phyloP scores from a whole-genome alignment of 345 rosid genomes.

The Moricandia arvensis region DNA sequence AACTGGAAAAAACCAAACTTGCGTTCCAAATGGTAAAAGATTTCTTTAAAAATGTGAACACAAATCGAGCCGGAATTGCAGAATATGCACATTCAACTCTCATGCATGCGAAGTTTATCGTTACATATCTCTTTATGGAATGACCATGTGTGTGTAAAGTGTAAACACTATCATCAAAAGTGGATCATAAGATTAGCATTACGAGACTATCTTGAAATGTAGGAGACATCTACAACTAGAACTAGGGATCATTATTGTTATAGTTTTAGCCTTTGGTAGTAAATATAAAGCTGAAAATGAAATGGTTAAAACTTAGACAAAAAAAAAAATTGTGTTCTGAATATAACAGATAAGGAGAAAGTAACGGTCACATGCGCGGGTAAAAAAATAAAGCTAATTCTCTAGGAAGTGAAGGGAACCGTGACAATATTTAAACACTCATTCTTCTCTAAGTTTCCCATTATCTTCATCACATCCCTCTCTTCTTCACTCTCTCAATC shows the following conservation, averaged over 20 bases:
- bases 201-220: not conserved
- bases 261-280: not conserved
- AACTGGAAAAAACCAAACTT: not conserved
- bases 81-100: not conserved
- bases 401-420: conserved; percentile 38
- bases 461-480: conserved; percentile 42
- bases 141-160: not conserved
- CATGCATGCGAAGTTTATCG: not conserved
- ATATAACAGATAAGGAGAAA: conserved; percentile 33
- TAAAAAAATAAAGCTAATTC: conserved; percentile 30
- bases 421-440: conserved; percentile 60
- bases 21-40: not conserved
- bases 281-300: not conserved
- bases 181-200: not conserved
- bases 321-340: not conserved
- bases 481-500: conserved; percentile 27
- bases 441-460: conserved; percentile 27
- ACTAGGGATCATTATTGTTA: not conserved
- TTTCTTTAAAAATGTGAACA: not conserved
- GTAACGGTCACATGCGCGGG: conserved; percentile 60
- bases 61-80: not conserved
- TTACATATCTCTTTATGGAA: not conserved
- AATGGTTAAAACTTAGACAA: not conserved
- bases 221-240: not conserved
- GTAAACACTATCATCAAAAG: not conserved